Base-by-base conservation (phyloP, 2,329 filamentous ascomycete species). In the Trichoderma oligosporum region DNA sequence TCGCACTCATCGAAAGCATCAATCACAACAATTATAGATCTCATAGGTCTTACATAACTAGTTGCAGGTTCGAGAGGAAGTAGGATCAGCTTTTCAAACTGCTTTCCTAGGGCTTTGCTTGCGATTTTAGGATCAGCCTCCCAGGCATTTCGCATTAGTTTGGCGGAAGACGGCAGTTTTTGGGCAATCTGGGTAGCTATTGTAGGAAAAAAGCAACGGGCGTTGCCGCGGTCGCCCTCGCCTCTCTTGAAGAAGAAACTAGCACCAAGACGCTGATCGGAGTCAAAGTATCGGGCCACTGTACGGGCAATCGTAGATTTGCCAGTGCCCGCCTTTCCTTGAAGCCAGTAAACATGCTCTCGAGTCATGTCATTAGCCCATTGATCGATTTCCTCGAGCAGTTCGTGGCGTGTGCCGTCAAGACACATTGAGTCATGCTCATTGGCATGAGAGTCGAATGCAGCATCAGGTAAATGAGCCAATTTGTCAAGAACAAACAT, bases 201-300 rank as follows among this genome's bases (percentile, higher is more conserved):
- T 7, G 46, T 49, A 16, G 46, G 36, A 14, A 38, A 49, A 4
- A 49, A 20, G 2, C 25, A 36, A 1, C n/a, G n/a, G 1, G 36
- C 14, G 9, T 24, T 33, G 14, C 47, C 35, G 16, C 47, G 22
- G 27, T 49, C 46, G 25, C 29, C 46, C 18, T 49, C 46, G 31
- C 33, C 46, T 27, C 46, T 48, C 45, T 49, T 49, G 31, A 38
- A 38, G 31, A 48, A 48, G 29, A 49, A 49, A 4, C 24, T 49
- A 4, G 33, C 31, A 4, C 14, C 31, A 1, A 49, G 33, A 8
- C 16, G 22, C 12, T 2, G 9, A 16, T 29, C 4, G 18, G 11
- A 11, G 7, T 31, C n/a, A 12, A 38, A 27, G 3, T n/a, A 8
- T 9, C 35, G 12, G 4, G 33, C n/a, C 16, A 51, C 9, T 5